phyloP scores from a whole-genome alignment of 441 rosid species.

The Gossypium aridum region DNA sequence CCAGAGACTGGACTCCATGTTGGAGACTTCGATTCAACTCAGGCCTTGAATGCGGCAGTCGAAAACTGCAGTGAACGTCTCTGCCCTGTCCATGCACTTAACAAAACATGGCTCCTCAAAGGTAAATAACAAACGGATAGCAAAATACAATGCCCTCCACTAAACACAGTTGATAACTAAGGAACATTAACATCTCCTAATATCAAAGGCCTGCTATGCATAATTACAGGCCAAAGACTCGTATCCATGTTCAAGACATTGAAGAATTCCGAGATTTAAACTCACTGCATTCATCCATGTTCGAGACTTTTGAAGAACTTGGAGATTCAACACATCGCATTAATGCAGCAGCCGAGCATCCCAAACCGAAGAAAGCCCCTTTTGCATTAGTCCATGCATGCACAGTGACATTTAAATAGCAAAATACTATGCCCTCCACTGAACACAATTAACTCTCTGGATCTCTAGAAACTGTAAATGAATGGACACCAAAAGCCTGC shows the following conservation, averaged over 20 bases:
- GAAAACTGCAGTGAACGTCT: too few species aligned
- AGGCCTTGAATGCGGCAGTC: too few species aligned
- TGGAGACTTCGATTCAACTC: too few species aligned
- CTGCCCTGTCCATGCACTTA: too few species aligned
- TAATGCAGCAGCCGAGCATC: neutral
- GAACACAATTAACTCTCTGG: neutral
- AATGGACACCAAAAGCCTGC: conserved; percentile 3
- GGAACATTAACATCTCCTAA: neutral
- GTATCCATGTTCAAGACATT: neutral
- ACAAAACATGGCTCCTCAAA: too few species aligned
- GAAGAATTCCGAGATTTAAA: neutral
- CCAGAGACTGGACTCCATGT: too few species aligned
- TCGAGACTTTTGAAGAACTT: neutral
- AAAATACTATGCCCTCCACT: neutral
- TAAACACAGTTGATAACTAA: neutral
- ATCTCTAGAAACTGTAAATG: neutral
- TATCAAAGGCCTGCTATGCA: neutral
- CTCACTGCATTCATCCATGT: neutral
- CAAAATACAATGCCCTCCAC: neutral
- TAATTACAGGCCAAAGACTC: neutral
- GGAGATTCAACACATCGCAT: neutral
- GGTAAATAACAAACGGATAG: too few species aligned
- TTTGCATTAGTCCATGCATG: neutral
- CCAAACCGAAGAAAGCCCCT: neutral
- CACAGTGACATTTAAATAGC: neutral